Conservation (phyloP, 2,329 filamentous ascomycete genomes). For the Neopestalotiopsis sp. region DNA sequence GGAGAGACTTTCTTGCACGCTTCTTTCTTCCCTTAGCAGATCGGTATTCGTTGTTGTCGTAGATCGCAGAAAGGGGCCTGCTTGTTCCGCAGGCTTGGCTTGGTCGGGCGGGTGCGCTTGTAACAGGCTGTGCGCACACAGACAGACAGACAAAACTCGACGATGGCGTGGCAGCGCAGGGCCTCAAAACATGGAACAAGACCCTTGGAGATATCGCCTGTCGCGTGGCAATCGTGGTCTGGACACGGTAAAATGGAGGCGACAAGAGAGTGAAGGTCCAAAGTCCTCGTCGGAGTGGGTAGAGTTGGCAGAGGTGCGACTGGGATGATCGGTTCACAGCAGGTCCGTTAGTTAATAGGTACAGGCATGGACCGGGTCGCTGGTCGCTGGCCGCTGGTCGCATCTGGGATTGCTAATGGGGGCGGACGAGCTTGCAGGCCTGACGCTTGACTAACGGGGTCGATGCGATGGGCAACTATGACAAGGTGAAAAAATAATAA, state of each 20-base stretch:
- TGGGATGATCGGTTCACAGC: slow-evolving; percentile 11
- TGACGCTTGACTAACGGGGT: neutral
- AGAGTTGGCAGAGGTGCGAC: slow-evolving; percentile 3
- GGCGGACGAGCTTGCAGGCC: neutral
- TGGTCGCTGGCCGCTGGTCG: neutral
- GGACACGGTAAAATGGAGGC: neutral
- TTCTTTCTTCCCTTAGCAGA: neutral
- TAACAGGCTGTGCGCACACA: neutral
- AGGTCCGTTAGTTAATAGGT: neutral
- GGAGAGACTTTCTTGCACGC: neutral
- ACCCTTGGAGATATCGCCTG: neutral
- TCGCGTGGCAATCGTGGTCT: neutral
- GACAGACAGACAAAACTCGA: neutral
- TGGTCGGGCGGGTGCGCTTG: neutral
- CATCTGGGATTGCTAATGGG: neutral
- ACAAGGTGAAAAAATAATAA: neutral
- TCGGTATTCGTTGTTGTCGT: slow-evolving; percentile 3
- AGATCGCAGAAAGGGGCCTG: neutral
- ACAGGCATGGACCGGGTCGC: neutral
- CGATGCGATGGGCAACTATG: neutral
- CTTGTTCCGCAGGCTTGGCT: neutral
- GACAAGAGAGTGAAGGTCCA: neutral
- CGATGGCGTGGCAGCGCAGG: slow-evolving; percentile 2
- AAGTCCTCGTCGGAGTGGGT: neutral
- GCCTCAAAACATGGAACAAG: neutral